Conservation (phyloP, 2,329 filamentous ascomycete species). For the Aurifilum marmelostoma region DNA sequence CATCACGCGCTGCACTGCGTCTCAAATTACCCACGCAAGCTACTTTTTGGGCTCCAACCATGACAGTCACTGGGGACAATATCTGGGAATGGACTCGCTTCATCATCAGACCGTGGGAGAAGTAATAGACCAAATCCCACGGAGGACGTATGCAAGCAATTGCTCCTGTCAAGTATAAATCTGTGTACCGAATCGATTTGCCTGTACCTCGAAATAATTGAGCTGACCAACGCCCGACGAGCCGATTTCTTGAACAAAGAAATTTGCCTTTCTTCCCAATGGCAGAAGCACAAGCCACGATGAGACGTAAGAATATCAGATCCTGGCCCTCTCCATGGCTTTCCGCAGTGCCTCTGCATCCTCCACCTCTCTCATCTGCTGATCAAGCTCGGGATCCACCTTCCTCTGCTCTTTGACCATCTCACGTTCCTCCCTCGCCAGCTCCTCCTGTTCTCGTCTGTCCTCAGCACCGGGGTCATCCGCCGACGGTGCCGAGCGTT, state of each 20-base stretch:
- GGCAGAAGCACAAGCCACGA: background rate
- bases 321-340: slow-evolving; percentile 24
- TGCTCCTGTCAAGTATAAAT: background rate
- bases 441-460: slow-evolving; percentile 20
- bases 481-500: slow-evolving; percentile 51
- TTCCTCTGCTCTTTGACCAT: slow-evolving; percentile 27
- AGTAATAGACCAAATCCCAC: background rate
- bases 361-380: slow-evolving; percentile 11
- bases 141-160: background rate
- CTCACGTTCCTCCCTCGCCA: slow-evolving; percentile 27
- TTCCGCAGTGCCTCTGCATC: slow-evolving; percentile 17
- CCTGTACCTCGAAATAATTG: background rate
- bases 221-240: background rate
- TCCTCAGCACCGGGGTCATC: slow-evolving; percentile 42
- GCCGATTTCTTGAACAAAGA: background rate
- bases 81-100: background rate
- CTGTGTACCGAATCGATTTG: background rate
- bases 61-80: background rate
- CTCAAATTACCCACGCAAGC: background rate
- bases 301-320: background rate
- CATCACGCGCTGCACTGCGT: background rate
- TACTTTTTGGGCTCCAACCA: background rate
- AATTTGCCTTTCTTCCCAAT: background rate
- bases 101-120: background rate
- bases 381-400: slow-evolving; percentile 27